A percentile compares a stretch with the other conserved stretches of the same genome.
These are phyloP conservation scores for Beauveria scarabaeidicola DNA, from an alignment of 2,329 filamentous ascomycete genomes.

Conservation along the genomic window DNA sequence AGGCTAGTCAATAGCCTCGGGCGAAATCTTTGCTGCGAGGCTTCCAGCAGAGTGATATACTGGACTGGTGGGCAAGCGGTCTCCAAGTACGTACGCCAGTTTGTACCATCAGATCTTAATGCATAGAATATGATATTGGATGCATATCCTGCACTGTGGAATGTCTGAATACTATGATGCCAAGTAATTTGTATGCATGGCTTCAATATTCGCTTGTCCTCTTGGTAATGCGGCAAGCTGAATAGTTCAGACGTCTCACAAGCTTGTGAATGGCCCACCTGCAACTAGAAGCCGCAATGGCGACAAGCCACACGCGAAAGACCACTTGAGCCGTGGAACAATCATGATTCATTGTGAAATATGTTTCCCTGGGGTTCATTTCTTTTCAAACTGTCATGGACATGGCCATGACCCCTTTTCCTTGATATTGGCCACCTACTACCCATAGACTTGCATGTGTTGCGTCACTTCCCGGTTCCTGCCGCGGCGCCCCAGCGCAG, in stretches of 20 bases:
- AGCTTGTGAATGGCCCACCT: background rate
- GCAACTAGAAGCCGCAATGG: background rate
- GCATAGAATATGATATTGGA: conserved; percentile 8
- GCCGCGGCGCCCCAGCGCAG: conserved; percentile 18
- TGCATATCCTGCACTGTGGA: background rate
- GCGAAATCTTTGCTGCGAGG: background rate
- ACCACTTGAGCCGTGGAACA: too few relatives aligned
- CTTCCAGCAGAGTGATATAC: background rate
- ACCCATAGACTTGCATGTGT: conserved; percentile 10
- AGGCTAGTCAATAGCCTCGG: background rate
- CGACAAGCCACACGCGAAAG: background rate
- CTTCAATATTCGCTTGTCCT: too few relatives aligned
- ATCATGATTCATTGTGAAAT: background rate
- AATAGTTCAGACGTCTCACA: too few relatives aligned
- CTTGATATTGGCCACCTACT: background rate
- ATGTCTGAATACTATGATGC: background rate
- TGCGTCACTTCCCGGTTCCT: conserved; percentile 29
- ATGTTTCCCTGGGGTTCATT: too few relatives aligned
- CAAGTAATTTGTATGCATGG: background rate
- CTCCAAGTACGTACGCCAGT: background rate
- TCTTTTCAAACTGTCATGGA: background rate
- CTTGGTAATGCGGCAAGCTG: background rate
- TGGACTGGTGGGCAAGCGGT: conserved; percentile 2
- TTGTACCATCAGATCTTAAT: conserved; percentile 6
- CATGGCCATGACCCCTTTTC: background rate